A percentile compares a stretch with the other conserved stretches of the same genome.
Conservation (phyloP, 2,329 filamentous ascomycete species). For the Phyllosticta ampelicida region DNA sequence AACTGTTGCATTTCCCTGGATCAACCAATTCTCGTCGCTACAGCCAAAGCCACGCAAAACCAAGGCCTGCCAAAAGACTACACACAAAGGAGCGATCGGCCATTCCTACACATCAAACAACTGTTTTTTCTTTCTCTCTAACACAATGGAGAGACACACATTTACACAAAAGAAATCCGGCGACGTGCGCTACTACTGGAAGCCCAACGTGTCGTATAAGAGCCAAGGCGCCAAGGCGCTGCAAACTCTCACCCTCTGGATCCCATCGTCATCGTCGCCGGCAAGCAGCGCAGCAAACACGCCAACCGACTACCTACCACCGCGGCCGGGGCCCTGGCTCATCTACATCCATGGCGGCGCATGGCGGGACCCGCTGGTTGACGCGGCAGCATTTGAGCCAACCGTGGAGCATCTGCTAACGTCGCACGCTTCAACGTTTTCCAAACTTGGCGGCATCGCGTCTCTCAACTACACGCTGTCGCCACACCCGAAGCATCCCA, state of each 20-base stretch:
- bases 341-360: conserved; percentile 41
- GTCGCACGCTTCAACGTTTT: conserved; percentile 12
- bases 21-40: background rate
- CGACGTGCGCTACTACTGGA: background rate
- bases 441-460: conserved; percentile 48
- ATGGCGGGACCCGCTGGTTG: conserved; percentile 38
- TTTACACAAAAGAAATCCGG: background rate
- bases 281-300: background rate
- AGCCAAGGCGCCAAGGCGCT: background rate
- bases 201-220: background rate
- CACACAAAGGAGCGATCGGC: background rate
- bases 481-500: conserved; percentile 34
- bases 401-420: conserved; percentile 28
- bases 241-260: background rate
- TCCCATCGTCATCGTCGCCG: background rate
- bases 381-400: conserved; percentile 24
- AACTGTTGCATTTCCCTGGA: background rate
- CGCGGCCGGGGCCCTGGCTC: background rate
- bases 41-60: background rate
- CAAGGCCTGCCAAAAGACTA: background rate
- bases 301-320: background rate
- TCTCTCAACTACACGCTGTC: conserved; percentile 56
- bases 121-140: too few relatives aligned
- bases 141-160: background rate
- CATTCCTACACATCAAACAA: background rate